These are phyloP conservation scores for Tetragonia tetragonoides DNA, from an alignment of 148 eudicot species.

Conservation along the genomic window DNA sequence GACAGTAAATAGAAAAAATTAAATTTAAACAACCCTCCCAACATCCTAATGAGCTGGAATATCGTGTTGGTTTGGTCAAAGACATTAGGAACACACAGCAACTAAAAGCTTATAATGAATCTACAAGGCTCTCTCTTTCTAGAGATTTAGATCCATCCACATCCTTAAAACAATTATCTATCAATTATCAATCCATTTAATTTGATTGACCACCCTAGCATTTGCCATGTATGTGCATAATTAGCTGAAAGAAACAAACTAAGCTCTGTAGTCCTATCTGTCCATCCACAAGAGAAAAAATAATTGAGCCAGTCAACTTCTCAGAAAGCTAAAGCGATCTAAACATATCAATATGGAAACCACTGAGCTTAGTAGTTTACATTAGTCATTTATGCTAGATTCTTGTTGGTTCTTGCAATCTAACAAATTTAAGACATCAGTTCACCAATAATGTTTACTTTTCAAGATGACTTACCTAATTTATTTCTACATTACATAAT, in stretches of 20 bases:
- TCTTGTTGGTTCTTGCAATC: conserved; percentile 11
- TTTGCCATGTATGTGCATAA: conserved; percentile 27
- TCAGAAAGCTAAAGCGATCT: background rate
- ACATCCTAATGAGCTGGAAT: conserved; percentile 23
- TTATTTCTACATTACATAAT: background rate
- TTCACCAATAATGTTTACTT: conserved; percentile 7
- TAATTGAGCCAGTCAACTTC: conserved; percentile 17
- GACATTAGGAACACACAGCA: conserved; percentile 23
- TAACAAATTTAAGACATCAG: background rate
- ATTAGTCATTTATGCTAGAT: background rate
- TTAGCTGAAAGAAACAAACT: conserved; percentile 11
- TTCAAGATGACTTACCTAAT: conserved; percentile 6
- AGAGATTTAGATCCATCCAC: conserved; percentile 24
- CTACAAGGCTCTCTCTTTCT: conserved; percentile 9
- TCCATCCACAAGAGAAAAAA: conserved; percentile 2
- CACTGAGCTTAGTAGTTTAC: background rate
- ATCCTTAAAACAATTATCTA: conserved; percentile 10
- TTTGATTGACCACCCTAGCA: conserved; percentile 19
- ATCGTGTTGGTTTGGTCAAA: conserved; percentile 27
- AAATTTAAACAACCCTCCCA: conserved; percentile 12
- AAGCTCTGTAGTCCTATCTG: no score
- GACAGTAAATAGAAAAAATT: background rate
- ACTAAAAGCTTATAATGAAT: conserved; percentile 18
- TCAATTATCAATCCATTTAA: background rate
- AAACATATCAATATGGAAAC: conserved; percentile 2